A percentile compares a stretch with the other conserved stretches of the same genome.
Conservation (phyloP, 495 filamentous ascomycete genomes). For the Hyaloscypha finlandica region DNA sequence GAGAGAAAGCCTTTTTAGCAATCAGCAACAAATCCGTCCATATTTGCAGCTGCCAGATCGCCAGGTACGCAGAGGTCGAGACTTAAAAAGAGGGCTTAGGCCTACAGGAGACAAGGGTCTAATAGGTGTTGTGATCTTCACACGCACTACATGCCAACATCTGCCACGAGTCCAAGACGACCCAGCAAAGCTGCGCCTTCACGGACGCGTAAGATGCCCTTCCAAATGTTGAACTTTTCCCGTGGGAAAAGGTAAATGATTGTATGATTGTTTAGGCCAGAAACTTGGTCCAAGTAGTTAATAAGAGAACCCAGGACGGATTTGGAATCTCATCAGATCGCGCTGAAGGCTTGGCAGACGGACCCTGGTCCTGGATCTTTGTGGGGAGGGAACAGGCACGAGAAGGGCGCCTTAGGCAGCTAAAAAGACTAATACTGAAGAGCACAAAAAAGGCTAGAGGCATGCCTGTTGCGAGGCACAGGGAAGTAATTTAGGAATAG, state of each 20-base stretch:
- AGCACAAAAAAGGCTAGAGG: too few relatives aligned
- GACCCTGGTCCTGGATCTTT: slow-evolving; percentile 9
- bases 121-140: neutral
- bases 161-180: neutral
- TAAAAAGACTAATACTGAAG: too few relatives aligned
- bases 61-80: neutral
- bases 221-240: too few relatives aligned
- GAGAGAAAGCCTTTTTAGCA: neutral
- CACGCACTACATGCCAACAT: neutral
- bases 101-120: neutral
- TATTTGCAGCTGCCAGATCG: neutral
- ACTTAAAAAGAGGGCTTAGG: neutral
- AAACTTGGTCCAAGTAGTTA: too few relatives aligned
- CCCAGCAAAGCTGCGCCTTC: neutral
- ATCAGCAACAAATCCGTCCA: neutral
- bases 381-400: neutral
- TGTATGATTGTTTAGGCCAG: too few relatives aligned
- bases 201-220: neutral
- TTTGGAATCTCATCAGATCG: neutral
- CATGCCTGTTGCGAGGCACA: too few relatives aligned
- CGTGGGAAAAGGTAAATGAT: too few relatives aligned
- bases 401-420: too few relatives aligned
- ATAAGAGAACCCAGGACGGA: neutral
- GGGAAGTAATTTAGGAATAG: too few relatives aligned
- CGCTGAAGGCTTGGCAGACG: neutral